A percentile compares a stretch with the other conserved stretches of the same genome.
phyloP scores from a whole-genome alignment of 768 basidiomycete species.

The Mycena rebaudengoi region DNA sequence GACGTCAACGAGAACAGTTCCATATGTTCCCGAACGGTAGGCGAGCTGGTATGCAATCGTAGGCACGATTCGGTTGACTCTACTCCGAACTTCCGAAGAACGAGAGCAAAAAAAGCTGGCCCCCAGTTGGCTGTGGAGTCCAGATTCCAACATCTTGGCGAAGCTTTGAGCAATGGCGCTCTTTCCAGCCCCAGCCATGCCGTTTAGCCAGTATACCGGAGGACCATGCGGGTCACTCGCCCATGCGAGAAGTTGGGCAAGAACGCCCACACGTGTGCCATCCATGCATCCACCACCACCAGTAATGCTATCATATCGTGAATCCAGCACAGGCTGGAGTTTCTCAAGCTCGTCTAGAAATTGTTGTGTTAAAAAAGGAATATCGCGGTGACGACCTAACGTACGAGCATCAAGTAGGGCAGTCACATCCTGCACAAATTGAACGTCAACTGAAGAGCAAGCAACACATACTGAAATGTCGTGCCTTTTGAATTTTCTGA shows the following conservation, averaged over 20 bases:
- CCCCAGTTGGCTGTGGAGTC: not conserved
- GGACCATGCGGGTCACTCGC: not conserved
- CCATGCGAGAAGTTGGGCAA: not conserved
- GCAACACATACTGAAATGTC: not conserved
- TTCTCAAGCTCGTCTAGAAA: not conserved
- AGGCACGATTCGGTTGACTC: not conserved
- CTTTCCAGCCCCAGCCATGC: not conserved
- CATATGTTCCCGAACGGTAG: not conserved
- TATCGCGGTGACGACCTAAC: not conserved
- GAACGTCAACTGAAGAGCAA: not conserved
- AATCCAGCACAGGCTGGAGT: not conserved
- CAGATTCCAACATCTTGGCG: too few species aligned
- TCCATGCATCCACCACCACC: not conserved
- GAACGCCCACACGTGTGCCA: not conserved
- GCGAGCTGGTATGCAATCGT: not conserved
- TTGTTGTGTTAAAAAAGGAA: not conserved
- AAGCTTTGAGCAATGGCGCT: not conserved
- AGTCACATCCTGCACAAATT: not conserved
- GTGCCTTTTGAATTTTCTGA: not conserved
- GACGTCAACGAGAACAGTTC: not conserved
- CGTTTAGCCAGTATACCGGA: not conserved
- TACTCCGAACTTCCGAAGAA: not conserved
- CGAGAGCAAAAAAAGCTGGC: not conserved
- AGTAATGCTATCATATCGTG: not conserved
- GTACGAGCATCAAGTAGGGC: not conserved